phyloP scores from a whole-genome alignment of 768 basidiomycete species.

The Hericium coralloides region DNA sequence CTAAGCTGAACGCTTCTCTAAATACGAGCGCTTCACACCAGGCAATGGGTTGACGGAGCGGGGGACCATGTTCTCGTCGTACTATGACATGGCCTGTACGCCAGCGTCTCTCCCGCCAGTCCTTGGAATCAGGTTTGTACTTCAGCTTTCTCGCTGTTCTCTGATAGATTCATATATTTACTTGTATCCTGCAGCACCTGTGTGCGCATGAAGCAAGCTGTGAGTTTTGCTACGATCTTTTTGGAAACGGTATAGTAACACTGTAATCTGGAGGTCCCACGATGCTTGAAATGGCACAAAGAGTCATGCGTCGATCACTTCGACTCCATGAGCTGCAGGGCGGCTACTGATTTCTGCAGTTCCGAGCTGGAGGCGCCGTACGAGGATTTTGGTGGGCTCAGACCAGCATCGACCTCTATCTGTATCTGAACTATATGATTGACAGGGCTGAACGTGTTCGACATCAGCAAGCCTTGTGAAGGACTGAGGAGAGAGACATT shows the following conservation, averaged over 20 bases:
- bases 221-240: not conserved
- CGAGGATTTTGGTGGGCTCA: slow-evolving; percentile 2
- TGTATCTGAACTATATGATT: slow-evolving; percentile 16
- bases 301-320: slow-evolving; percentile 34
- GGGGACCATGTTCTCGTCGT: slow-evolving; percentile 29
- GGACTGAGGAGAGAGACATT: slow-evolving; percentile 36
- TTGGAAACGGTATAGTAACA: not conserved
- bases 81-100: slow-evolving; percentile 47
- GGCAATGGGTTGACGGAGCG: slow-evolving; percentile 41
- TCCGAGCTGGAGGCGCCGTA: not conserved
- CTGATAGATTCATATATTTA: too few species aligned
- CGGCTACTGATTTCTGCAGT: slow-evolving; percentile 32
- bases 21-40: too few species aligned
- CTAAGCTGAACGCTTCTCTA: too few species aligned
- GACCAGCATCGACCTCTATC: too few species aligned
- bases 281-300: slow-evolving; percentile 32
- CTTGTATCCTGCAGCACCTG: slow-evolving; percentile 10
- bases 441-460: slow-evolving; percentile 47
- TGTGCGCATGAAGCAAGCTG: not conserved
- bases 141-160: too few species aligned
- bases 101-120: slow-evolving; percentile 25
- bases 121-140: slow-evolving; percentile 32
- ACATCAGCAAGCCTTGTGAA: slow-evolving; percentile 55
- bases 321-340: slow-evolving; percentile 35
- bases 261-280: slow-evolving; percentile 25